Evolutionary conservation across 179 eudicot species (phyloP).

Genomic region (Spergularia azorica): DNA sequence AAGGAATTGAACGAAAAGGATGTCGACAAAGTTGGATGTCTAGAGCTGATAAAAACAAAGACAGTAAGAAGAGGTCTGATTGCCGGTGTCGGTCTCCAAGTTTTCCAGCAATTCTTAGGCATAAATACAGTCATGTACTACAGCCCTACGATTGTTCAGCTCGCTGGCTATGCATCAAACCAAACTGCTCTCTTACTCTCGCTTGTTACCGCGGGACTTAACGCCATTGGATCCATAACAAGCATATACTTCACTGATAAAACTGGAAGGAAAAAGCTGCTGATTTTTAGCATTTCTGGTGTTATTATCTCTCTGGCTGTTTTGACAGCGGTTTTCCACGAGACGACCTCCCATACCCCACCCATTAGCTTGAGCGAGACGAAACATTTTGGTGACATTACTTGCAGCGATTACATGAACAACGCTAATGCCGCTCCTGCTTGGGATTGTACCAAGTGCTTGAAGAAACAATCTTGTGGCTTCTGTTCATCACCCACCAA

Average conservation of each 20-base stretch:
- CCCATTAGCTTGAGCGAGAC: slow-evolving; percentile 43
- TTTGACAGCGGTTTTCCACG: slow-evolving; percentile 42
- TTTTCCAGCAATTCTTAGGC: slow-evolving; percentile 69
- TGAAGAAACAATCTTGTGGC: slow-evolving; percentile 52
- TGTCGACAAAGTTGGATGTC: slow-evolving; percentile 9
- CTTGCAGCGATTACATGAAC: slow-evolving; percentile 38
- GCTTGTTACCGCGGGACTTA: slow-evolving; percentile 59
- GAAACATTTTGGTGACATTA: slow-evolving; percentile 30
- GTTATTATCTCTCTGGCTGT: slow-evolving; percentile 45
- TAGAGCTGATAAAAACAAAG: slow-evolving; percentile 40
- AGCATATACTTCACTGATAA: slow-evolving; percentile 65
- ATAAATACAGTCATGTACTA: slow-evolving; percentile 77
- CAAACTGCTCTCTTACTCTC: slow-evolving; percentile 66
- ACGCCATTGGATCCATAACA: slow-evolving; percentile 55
- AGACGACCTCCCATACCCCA: slow-evolving; percentile 47
- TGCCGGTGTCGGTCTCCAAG: slow-evolving; percentile 64
- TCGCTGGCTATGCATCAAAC: slow-evolving; percentile 64
- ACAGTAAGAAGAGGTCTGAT: slow-evolving; percentile 53
- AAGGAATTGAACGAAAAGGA: slow-evolving; percentile 41
- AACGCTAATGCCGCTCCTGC: slow-evolving; percentile 14
- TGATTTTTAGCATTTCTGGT: slow-evolving; percentile 50
- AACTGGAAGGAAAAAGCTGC: slow-evolving; percentile 55
- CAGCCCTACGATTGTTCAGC: slow-evolving; percentile 68
- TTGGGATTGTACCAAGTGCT: slow-evolving; percentile 60
- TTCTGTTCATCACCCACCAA: slow-evolving; percentile 47